phyloP scores from a whole-genome alignment of 257 asterid genomes.

The Oldenlandia corymbosa region DNA sequence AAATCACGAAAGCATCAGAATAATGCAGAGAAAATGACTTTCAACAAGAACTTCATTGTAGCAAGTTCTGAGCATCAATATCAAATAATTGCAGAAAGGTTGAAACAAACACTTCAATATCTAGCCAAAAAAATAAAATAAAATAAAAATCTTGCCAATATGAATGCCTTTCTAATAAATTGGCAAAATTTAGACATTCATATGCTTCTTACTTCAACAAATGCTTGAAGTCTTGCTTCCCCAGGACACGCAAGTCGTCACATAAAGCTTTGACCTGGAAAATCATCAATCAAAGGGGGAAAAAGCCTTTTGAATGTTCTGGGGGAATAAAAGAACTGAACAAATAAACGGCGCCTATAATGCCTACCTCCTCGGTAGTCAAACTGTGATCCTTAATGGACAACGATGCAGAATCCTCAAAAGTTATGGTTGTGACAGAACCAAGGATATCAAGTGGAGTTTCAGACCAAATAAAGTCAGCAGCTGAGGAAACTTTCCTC shows the following conservation, averaged over 20 bases:
- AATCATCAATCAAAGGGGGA: conserved; percentile 10
- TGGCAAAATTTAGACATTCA: background rate
- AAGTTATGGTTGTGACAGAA: conserved; percentile 65
- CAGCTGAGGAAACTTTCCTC: conserved; percentile 69
- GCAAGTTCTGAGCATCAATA: background rate
- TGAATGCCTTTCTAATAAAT: background rate
- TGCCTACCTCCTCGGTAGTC: conserved; percentile 77
- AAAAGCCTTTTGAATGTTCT: conserved; percentile 5
- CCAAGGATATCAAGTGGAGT: conserved; percentile 77
- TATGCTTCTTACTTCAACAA: conserved; percentile 58
- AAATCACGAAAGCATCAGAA: background rate
- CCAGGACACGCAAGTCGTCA: conserved; percentile 77
- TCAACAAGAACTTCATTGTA: background rate
- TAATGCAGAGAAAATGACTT: background rate
- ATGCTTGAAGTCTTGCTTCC: conserved; percentile 90
- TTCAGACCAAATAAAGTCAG: conserved; percentile 70
- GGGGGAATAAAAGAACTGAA: background rate
- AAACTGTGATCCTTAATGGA: conserved; percentile 59
- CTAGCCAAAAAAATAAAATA: background rate
- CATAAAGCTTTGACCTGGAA: conserved; percentile 73
- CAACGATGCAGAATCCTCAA: conserved; percentile 54
- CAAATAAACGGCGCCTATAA: background rate
- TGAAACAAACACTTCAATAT: background rate
- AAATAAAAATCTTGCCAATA: too few species aligned
- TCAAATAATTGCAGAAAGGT: background rate